A percentile compares a stretch with the other conserved stretches of the same genome.
phyloP scores from a whole-genome alignment of 305 asterid genomes.

The Coffea humblotiana region DNA sequence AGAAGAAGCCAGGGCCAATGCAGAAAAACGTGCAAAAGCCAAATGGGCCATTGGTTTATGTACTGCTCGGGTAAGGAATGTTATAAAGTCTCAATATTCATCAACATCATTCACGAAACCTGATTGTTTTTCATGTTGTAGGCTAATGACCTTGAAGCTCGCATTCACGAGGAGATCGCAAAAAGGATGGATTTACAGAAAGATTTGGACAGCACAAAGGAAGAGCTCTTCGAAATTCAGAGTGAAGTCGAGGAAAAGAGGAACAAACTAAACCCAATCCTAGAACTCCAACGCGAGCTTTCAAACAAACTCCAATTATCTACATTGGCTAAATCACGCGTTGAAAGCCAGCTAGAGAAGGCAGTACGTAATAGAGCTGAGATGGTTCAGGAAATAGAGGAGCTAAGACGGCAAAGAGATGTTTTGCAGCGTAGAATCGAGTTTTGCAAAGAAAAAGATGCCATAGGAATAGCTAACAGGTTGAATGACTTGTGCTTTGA shows the following conservation, averaged over 20 bases:
- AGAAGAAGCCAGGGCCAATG: constrained; percentile 17
- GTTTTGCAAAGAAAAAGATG: constrained; percentile 65
- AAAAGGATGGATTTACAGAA: constrained; percentile 39
- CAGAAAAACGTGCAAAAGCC: constrained; percentile 50
- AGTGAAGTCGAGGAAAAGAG: constrained; percentile 48
- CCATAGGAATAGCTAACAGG: constrained; percentile 37
- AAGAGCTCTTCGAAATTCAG: constrained; percentile 41
- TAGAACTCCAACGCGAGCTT: constrained; percentile 57
- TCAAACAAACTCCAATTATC: constrained; percentile 49
- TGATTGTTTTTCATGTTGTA: constrained; percentile 13
- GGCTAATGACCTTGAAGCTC: constrained; percentile 53
- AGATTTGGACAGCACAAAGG: constrained; percentile 39
- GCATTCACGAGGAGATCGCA: constrained; percentile 33
- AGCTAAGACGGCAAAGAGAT: constrained; percentile 47
- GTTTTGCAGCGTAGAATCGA: constrained; percentile 57
- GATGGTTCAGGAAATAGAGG: constrained; percentile 55
- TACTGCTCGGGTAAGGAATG: constrained; percentile 41
- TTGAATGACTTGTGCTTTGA: constrained; percentile 31
- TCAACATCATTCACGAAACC: background rate
- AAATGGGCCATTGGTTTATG: constrained; percentile 52
- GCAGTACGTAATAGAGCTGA: constrained; percentile 38
- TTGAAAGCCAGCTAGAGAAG: constrained; percentile 51
- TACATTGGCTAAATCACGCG: constrained; percentile 40
- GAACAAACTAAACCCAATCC: constrained; percentile 43
- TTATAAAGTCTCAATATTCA: background rate